These are phyloP conservation scores for Starmerella sp. DNA, from an alignment of 805 yeast genomes.

Conservation along the genomic window DNA sequence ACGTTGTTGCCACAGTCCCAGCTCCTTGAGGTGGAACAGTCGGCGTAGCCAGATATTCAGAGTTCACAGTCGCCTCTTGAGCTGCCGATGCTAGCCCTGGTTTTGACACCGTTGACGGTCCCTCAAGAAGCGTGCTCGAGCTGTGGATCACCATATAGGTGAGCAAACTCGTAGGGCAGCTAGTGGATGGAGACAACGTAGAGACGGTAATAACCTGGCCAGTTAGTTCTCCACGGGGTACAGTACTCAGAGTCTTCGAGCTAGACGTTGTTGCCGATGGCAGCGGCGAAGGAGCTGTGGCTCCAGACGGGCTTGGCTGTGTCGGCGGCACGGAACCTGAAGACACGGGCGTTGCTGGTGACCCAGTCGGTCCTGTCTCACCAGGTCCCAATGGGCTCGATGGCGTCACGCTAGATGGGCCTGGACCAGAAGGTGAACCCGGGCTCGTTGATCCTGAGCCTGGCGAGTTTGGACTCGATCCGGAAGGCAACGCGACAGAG, in stretches of 20 bases:
- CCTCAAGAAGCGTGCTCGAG: slow-evolving; percentile 14
- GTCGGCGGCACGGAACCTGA: background rate
- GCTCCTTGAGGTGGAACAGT: background rate
- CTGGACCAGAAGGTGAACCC: background rate
- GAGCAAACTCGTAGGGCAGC: slow-evolving; percentile 15
- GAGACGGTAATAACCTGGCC: slow-evolving; percentile 15
- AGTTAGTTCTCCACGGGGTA: slow-evolving; percentile 1
- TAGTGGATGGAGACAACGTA: slow-evolving; percentile 13
- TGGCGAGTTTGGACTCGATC: too few relatives aligned
- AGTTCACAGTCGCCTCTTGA: slow-evolving; percentile 13
- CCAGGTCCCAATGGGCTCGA: too few relatives aligned
- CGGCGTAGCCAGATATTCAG: background rate
- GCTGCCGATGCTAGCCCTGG: background rate
- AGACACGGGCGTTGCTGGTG: background rate
- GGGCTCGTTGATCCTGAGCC: background rate
- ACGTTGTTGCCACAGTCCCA: background rate
- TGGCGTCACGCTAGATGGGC: background rate
- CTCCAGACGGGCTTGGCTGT: background rate
- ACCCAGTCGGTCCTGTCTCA: too few relatives aligned
- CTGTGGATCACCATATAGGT: slow-evolving; percentile 14
- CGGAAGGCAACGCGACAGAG: too few relatives aligned
- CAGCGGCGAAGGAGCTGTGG: background rate
- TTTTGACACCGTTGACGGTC: background rate
- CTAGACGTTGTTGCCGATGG: background rate
- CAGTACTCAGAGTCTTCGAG: background rate